Evolutionary conservation across 2,329 filamentous ascomycete species (phyloP), one percentile per base, ranked within the genome.

Genomic region (Stemphylium vesicarium): DNA sequence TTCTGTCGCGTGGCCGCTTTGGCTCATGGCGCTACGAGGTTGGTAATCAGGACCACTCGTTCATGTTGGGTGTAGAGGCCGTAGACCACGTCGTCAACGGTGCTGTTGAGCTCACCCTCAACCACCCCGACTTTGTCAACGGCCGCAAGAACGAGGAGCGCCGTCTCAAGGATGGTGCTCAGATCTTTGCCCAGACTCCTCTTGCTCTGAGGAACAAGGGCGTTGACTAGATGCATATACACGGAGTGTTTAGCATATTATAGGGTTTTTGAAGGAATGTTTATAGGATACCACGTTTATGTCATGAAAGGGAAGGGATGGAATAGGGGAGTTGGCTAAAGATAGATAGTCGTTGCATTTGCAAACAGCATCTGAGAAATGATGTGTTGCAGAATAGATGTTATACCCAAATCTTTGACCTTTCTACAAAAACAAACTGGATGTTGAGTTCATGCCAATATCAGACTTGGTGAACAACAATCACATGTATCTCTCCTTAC

Each of bases 11-110:
- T 79, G 95, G 95, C 69, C 93, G 95, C 62, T 99, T 99, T 79
- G 95, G 95, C 71, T 94, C 89, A 83, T 99, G 95, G 95, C 86
- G 92, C 75, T 99, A 99, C 82, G 95, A 99, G 80, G 91, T 90
- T 62, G 92, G 92, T 74, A 96, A 96, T 85, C 92, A 96, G 84
- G 93, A 97, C 79, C 93, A 97, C 84, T 94, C 90, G 22, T 97
- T 97, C 80, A 97, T 97, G 93, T 83, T 96, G 60, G 93, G 93
- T 75, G 93, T 96, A 16, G 93, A 97, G 81, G 93, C 93, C 43
- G 92, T 87, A 35, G 93, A 97, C 80, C 87, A 91, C 81, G 91
- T 96, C 73, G 86, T 93, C 78, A 93, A 89, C 77, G 93, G 93
- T 65, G 88, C 91, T 33, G 90, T 93, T 40, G 93, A 97, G 84